These are phyloP conservation scores for Baudoinia panamericana DNA, from an alignment of 495 filamentous ascomycete genomes.

Conservation along the genomic window DNA sequence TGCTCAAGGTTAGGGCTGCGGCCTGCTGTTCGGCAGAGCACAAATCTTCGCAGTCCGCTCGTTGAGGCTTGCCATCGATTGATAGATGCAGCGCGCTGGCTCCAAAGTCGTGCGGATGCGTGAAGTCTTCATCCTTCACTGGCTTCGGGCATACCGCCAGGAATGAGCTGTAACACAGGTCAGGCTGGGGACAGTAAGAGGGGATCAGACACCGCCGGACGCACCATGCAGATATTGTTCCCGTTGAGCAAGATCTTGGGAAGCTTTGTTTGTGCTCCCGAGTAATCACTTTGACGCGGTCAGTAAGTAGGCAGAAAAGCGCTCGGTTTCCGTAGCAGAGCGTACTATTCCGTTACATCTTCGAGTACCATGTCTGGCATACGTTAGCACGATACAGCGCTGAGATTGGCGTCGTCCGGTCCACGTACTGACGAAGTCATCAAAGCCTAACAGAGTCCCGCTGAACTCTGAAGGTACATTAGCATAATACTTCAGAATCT, in stretches of 20 bases:
- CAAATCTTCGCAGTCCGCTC: too few species aligned
- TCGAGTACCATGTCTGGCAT: slow-evolving; percentile 86
- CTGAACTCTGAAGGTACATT: slow-evolving; percentile 62
- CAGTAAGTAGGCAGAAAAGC: slow-evolving; percentile 6
- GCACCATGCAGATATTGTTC: slow-evolving; percentile 98
- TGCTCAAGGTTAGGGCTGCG: too few species aligned
- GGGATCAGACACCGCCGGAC: neutral
- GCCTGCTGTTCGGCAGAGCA: too few species aligned
- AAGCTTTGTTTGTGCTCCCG: slow-evolving; percentile 70
- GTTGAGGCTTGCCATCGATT: too few species aligned
- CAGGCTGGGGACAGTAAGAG: neutral
- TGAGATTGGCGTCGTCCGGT: too few species aligned
- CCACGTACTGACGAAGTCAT: slow-evolving; percentile 98
- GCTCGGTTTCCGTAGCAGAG: too few species aligned
- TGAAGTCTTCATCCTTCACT: slow-evolving; percentile 1
- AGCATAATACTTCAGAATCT: slow-evolving; percentile 1
- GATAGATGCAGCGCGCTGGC: too few species aligned
- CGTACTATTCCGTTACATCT: slow-evolving; percentile 94
- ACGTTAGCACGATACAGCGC: neutral
- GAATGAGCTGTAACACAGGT: slow-evolving; percentile 8
- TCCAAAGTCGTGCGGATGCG: neutral
- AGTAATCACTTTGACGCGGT: slow-evolving; percentile 57
- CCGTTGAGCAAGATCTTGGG: slow-evolving; percentile 93
- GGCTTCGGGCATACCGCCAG: slow-evolving; percentile 12
- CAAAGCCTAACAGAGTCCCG: slow-evolving; percentile 85